Evolutionary conservation across 306 rosid species (phyloP), one percentile per base, ranked within the genome.

Genomic region (Gastrolobium villosum): DNA sequence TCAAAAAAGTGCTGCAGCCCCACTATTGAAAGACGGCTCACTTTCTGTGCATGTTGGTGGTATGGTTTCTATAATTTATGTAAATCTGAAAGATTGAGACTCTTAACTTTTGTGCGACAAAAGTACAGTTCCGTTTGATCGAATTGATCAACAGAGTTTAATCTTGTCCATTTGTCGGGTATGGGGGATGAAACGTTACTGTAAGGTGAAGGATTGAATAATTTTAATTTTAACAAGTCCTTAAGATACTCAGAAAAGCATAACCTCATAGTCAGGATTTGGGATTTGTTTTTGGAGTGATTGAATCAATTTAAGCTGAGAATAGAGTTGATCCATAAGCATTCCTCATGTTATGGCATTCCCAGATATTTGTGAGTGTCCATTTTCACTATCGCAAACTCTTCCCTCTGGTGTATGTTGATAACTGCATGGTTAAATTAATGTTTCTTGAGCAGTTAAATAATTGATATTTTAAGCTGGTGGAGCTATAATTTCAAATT

Each of bases 21-120:
- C 89, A 32, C 75, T 81, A 2, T 73, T 93, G 87, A 90, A 87
- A 78, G 92, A 93, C 20, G 98, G 96, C 10, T 90, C 98, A 60
- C 97, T 96, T 68, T 85, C 91, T 1, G 70, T 96, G 86, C 93
- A 96, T 70, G 79, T 70, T 26, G 88, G 87, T 31, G 98, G 98
- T 96, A 93, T 8, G 92, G 69, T 72, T 72, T 81, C 41, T 40
- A 14, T 40, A 62, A 48, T 48, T 46, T 81, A 57, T 0, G 5
- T 28, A 8, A 39, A 55, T 76, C 13, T 45, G 50, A 45, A 71
- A 15, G 65, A 60, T 32, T 36, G 20, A 48, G 53, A 43, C 61
- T 15, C 14, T 46, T 56, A 39, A 41, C 11, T 26, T 53, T 62
- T 14, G 61, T 14, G 4, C 73, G 43, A 54, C 57, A 61, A 45